Evolutionary conservation across 345 rosid genomes (phyloP), one percentile per base, ranked within the genome.

Genomic region (Aquilaria sinensis): DNA sequence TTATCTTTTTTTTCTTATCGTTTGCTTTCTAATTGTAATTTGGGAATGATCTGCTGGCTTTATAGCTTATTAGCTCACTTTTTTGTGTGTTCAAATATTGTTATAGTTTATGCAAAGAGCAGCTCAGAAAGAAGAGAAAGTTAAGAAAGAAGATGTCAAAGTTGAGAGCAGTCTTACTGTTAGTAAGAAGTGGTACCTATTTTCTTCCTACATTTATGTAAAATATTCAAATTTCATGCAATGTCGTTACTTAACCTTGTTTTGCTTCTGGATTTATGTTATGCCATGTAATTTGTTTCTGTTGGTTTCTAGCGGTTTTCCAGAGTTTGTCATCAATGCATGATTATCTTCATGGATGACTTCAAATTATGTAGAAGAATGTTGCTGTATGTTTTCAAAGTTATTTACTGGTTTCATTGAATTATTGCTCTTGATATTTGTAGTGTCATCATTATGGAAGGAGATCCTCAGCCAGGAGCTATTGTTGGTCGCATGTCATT

Each of bases 401-500:
- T 23, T 23, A 12, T 58, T 9, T 30, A 33, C 12, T 34, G 48
- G 51, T 63, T 45, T 53, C 47, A 37, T 61, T 45, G 23, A 14
- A 15, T 34, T 59, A 3, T 31, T 48, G 13, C 30, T 10, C 56
- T 64, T 68, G 47, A 23, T 51, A n/a, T 57, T 30, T 79, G 76
- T 70, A 94, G 96, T 62, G 79, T 89, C 75, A 90, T 94, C 32
- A 74, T 88, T 73, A 83, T 84, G 81, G 97, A 95, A 74, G 93
- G 96, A 57, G 43, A 87, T 83, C 99, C 97, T 41, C 92, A 74
- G 68, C 97, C 97, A 32, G 89, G 86, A 67, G 92, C 92, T 50
- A 55, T 65, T 52, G 58, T 78, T n/a, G 99, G 97, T 41, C 90
- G 97, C 62, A 85, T 95, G 96, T 95, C 99, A 46, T 94, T 94